Conservation (phyloP, 352 stramenopile species). For the Pseudoperonospora humuli region DNA sequence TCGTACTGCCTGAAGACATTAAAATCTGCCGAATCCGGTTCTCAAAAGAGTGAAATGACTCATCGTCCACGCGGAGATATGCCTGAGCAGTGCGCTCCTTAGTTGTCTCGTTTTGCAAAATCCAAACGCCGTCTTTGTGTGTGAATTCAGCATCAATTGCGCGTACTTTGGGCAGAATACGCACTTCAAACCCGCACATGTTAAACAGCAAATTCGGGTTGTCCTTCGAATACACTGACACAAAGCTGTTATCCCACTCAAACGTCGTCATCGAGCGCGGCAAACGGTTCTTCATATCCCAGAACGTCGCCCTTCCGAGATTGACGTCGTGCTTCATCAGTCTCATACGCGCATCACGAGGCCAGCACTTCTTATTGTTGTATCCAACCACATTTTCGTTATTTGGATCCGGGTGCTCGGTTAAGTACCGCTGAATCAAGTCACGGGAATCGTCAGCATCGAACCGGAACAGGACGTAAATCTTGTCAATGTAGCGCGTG, state of each 20-base stretch:
- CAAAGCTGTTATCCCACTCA: constrained; percentile 99
- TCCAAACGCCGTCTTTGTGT: constrained; percentile 99
- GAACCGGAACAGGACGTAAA: constrained; percentile 99
- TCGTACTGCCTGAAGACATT: constrained; percentile 99
- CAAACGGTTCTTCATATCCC: constrained; percentile 99
- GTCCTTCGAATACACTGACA: constrained; percentile 99
- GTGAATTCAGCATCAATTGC: constrained; percentile 89
- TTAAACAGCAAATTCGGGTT: constrained; percentile 99
- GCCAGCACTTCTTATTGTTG: constrained; percentile 99
- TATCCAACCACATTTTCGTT: constrained; percentile 99
- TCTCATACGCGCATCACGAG: constrained; percentile 97
- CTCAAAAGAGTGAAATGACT: constrained; percentile 94
- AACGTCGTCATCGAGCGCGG: constrained; percentile 97
- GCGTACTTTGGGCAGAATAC: constrained; percentile 89
- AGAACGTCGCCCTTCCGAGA: constrained; percentile 98
- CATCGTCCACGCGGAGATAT: constrained; percentile 94
- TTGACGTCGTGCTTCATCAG: constrained; percentile 99
- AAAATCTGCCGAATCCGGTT: constrained; percentile 99
- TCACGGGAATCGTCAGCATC: constrained; percentile 97
- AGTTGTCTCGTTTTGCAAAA: constrained; percentile 98
- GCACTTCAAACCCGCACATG: constrained; percentile 99
- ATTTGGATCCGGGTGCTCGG: constrained; percentile 99
- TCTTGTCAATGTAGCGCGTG: constrained; percentile 98
- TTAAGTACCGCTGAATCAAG: constrained; percentile 99
- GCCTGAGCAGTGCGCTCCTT: constrained; percentile 99